Evolutionary conservation across 2,329 filamentous ascomycete genomes (phyloP).

Genomic region (Pestalotiopsis sp.): DNA sequence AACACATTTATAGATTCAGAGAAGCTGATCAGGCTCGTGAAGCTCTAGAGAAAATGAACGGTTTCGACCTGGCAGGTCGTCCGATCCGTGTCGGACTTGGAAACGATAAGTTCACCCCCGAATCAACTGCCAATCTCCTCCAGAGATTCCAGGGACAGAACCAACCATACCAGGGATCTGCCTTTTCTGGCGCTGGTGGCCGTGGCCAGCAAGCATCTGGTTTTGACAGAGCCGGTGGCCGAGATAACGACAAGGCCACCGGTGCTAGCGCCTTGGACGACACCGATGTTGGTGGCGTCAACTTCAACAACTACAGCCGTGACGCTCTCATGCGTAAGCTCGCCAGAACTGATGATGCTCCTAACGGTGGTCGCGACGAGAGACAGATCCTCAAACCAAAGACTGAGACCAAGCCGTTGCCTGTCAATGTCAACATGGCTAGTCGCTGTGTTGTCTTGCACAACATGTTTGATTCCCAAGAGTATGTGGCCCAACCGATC

Average conservation of each 20-base stretch:
- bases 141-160: constrained; percentile 88
- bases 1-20: constrained; percentile 68
- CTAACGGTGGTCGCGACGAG: constrained; percentile 66
- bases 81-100: constrained; percentile 98
- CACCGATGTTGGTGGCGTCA: constrained; percentile 95
- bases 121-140: constrained; percentile 89
- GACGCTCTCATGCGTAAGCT: constrained; percentile 99
- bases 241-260: constrained; percentile 86
- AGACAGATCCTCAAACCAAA: constrained; percentile 76
- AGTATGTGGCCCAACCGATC: constrained; percentile 65
- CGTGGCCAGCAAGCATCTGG: constrained; percentile 82
- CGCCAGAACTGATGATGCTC: constrained; percentile 87
- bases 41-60: constrained; percentile 98
- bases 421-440: constrained; percentile 86
- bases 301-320: constrained; percentile 99
- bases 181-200: constrained; percentile 87
- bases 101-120: constrained; percentile 99
- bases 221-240: constrained; percentile 88
- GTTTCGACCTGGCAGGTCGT: constrained; percentile 95
- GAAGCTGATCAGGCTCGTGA: constrained; percentile 90
- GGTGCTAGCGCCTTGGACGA: constrained; percentile 96
- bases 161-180: constrained; percentile 81
- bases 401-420: constrained; percentile 76
- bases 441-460: constrained; percentile 92
- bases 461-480: constrained; percentile 91